Percentiles rank a stretch among this genome's conserved stretches.
Conservation (phyloP, 2,329 filamentous ascomycete genomes). For the Phyllosticta paracitricarpa region DNA sequence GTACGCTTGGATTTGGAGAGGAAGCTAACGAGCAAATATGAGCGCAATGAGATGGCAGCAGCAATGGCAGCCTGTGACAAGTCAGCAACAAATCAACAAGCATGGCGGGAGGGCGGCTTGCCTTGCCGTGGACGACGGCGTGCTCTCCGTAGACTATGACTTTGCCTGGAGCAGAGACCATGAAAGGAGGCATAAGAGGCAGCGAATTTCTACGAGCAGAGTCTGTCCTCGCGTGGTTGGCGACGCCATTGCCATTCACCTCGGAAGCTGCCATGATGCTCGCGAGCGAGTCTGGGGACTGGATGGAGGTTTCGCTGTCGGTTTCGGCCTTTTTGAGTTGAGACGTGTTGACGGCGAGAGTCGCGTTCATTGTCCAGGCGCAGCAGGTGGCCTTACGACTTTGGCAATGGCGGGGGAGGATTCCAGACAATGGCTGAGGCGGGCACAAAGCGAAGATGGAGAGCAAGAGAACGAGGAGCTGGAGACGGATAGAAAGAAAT, state of each 20-base stretch:
- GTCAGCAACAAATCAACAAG: slow-evolving; percentile 13
- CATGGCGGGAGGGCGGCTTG: slow-evolving; percentile 26
- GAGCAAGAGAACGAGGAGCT: background rate
- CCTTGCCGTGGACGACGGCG: slow-evolving; percentile 94
- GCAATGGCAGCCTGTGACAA: slow-evolving; percentile 71
- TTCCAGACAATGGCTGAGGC: background rate
- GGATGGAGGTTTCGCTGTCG: slow-evolving; percentile 5
- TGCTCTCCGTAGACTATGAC: slow-evolving; percentile 98
- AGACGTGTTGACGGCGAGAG: background rate
- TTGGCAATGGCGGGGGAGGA: background rate
- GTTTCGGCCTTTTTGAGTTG: slow-evolving; percentile 1
- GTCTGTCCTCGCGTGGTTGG: background rate
- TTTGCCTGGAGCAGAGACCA: slow-evolving; percentile 96
- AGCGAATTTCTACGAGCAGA: slow-evolving; percentile 28
- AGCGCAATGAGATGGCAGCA: slow-evolving; percentile 86
- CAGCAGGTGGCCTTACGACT: background rate
- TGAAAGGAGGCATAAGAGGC: slow-evolving; percentile 75
- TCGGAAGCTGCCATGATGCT: slow-evolving; percentile 2
- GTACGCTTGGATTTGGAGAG: slow-evolving; percentile 86
- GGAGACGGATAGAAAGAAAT: background rate
- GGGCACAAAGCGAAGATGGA: background rate
- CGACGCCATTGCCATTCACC: slow-evolving; percentile 3
- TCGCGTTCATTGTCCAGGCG: slow-evolving; percentile 3
- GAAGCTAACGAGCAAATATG: slow-evolving; percentile 91
- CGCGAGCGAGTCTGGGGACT: slow-evolving; percentile 1